A percentile compares a stretch with the other conserved stretches of the same genome.
These are phyloP conservation scores for Heterococcus sp. DNA, from an alignment of 108 stramenopile genomes.

Conservation along the genomic window DNA sequence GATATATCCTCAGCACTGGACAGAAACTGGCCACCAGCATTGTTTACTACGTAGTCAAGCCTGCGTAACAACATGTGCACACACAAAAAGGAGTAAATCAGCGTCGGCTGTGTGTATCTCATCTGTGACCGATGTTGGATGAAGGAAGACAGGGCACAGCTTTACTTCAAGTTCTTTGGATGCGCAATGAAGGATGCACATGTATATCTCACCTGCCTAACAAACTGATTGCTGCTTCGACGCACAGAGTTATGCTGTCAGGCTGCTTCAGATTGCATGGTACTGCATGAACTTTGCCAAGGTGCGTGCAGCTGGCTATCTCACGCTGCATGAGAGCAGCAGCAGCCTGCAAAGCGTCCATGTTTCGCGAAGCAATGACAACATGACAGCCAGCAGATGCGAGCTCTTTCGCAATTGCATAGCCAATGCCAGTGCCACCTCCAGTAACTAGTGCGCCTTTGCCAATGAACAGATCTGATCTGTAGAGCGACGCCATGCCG, in stretches of 20 bases:
- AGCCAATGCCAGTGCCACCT: conserved; percentile 80
- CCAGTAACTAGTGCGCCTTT: conserved; percentile 78
- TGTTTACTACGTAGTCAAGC: conserved; percentile 74
- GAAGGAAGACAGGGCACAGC: too few species aligned
- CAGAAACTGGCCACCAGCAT: conserved; percentile 66
- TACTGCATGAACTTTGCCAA: conserved; percentile 4
- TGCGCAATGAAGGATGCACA: too few species aligned
- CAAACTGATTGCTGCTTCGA: conserved; percentile 45
- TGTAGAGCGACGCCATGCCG: not conserved
- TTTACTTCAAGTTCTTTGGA: too few species aligned
- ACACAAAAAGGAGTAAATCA: not conserved
- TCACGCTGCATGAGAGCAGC: conserved; percentile 62
- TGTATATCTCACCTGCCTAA: conserved; percentile 28
- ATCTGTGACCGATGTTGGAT: too few species aligned
- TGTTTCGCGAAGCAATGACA: conserved; percentile 69
- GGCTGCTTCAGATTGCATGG: conserved; percentile 59
- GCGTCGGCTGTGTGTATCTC: not conserved
- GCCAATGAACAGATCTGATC: conserved; percentile 58
- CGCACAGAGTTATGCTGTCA: conserved; percentile 62
- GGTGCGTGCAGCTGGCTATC: not conserved
- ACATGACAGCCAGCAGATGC: conserved; percentile 44
- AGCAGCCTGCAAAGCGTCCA: conserved; percentile 60
- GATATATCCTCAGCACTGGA: conserved; percentile 17
- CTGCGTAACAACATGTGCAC: not conserved
- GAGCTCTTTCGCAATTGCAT: conserved; percentile 61